These are phyloP conservation scores for Bidens hawaiensis DNA, from an alignment of 140 eudicot genomes.

Conservation along the genomic window DNA sequence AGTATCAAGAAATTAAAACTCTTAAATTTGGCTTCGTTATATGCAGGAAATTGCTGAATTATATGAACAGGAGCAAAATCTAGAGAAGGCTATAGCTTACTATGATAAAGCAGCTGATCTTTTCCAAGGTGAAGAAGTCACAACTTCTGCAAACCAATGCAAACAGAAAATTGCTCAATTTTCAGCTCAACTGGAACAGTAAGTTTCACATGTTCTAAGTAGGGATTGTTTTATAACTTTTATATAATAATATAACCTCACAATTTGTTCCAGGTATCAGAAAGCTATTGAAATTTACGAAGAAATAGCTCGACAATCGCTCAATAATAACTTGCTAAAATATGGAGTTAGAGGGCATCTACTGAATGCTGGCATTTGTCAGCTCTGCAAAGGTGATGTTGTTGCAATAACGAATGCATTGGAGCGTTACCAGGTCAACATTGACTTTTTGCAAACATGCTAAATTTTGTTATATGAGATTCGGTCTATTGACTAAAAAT, in stretches of 20 bases:
- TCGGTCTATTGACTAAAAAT: neutral
- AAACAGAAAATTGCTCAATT: slow-evolving; percentile 43
- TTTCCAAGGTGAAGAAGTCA: slow-evolving; percentile 37
- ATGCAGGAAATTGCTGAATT: slow-evolving; percentile 37
- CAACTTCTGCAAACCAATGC: slow-evolving; percentile 42
- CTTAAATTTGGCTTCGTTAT: neutral
- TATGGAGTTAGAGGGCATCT: slow-evolving; percentile 54
- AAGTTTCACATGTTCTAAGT: slow-evolving; percentile 7
- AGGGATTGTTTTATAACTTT: neutral
- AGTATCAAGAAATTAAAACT: neutral
- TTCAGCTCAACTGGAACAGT: slow-evolving; percentile 39
- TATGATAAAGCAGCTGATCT: slow-evolving; percentile 37
- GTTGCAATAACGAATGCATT: slow-evolving; percentile 51
- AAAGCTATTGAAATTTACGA: slow-evolving; percentile 45
- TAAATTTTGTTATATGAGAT: neutral
- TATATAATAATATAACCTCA: neutral
- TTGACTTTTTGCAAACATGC: slow-evolving; percentile 1
- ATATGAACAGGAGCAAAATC: slow-evolving; percentile 34
- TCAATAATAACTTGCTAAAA: slow-evolving; percentile 42
- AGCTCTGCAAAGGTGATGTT: slow-evolving; percentile 42
- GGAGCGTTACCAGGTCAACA: slow-evolving; percentile 42
- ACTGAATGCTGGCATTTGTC: slow-evolving; percentile 50
- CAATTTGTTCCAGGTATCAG: slow-evolving; percentile 36
- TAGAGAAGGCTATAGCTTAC: slow-evolving; percentile 29
- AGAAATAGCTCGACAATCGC: slow-evolving; percentile 46